Base-by-base conservation (phyloP, 345 rosid genomes). In the Psidium friedrichsthalianum region DNA sequence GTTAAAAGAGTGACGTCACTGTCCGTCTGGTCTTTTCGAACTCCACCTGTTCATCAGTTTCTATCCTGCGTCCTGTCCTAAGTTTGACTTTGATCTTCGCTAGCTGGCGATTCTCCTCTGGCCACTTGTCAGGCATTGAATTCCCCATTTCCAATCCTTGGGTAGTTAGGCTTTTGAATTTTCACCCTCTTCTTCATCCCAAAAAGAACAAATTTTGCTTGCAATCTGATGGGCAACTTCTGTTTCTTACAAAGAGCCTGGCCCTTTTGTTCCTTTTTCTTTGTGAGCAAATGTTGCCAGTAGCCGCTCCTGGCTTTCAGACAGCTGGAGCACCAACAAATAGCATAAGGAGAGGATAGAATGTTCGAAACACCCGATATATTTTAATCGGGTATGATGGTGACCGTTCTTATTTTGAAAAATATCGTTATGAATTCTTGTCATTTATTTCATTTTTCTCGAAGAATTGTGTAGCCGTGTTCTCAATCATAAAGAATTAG, bases 331-430 rank as follows among this genome's bases (percentile, higher is more conserved):
- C 36, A 36, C 36, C 36, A 2, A 36, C 36, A 3, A 36, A 36
- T 2, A 36, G 36, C n/a, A n/a, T n/a, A n/a, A 36, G 36, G 36
- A 36, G 36, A 36, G 36, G 36, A 36, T 36, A 1, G 3, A 16
- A 32, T 32, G 44, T 3, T 4, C 0, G 1, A 61, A 27, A 8
- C 2, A 1, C 5, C 21, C 2, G 1, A 3, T 18, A 69, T 44
- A 36, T 69, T 69, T 18, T 9, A 2, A 69, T 32, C 0, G 3
- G 47, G 12, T 9, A 69, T 2, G 24, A 8, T 32, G 8, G 22
- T 8, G 7, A 32, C 8, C 8, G 36, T 32, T 16, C 6, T 64
- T 16, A 16, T 64, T 64, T 32, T 27, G 3, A 1, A 59, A 59
- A 14, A 59, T 1, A 14, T 29, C 16, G 21, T 61, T 15, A 29